Evolutionary conservation across 208 protist genomes (phyloP), one percentile per base, ranked within the genome.

Genomic region (Acanthamoeba lenticulata): DNA sequence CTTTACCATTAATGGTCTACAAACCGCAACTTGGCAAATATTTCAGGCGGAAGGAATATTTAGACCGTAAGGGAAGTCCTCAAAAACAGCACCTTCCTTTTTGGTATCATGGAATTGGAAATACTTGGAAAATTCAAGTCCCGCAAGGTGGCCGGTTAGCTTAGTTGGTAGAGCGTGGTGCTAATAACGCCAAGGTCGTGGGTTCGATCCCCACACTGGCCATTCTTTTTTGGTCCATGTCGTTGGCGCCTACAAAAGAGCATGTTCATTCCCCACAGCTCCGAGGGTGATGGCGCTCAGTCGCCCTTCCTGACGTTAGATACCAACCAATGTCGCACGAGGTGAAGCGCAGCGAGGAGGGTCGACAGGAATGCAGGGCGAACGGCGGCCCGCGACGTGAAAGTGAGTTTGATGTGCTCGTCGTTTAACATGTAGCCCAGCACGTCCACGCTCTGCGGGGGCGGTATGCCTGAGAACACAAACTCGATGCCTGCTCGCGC

Each of bases 111-210:
- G n/a, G n/a, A n/a, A n/a, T n/a, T n/a, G n/a, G n/a, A n/a, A n/a
- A n/a, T n/a, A n/a, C n/a, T n/a, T n/a, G n/a, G n/a, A n/a, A n/a
- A n/a, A n/a, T n/a, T n/a, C n/a, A n/a, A n/a, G n/a, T n/a, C n/a
- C n/a, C n/a, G n/a, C n/a, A n/a, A n/a, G n/a, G n/a, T n/a, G 85
- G 85, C 85, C 85, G 85, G 85, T 90, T 90, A 90, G 85, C 85
- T 90, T 90, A 90, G 85, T 90, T 90, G 85, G 85, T 90, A 90
- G 85, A 90, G 85, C 85, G 85, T 90, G 85, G 85, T 90, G 85
- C 85, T 90, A 90, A 90, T 90, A 90, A 90, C 85, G 85, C 85
- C 85, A 90, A 90, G 85, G 85, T 90, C 85, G 85, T 90, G 85
- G 85, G 85, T 90, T 90, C 85, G 85, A 90, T 90, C 85, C 85